phyloP scores from a whole-genome alignment of 202 grass and related monocot genomes.

The Saccharum hybrid region DNA sequence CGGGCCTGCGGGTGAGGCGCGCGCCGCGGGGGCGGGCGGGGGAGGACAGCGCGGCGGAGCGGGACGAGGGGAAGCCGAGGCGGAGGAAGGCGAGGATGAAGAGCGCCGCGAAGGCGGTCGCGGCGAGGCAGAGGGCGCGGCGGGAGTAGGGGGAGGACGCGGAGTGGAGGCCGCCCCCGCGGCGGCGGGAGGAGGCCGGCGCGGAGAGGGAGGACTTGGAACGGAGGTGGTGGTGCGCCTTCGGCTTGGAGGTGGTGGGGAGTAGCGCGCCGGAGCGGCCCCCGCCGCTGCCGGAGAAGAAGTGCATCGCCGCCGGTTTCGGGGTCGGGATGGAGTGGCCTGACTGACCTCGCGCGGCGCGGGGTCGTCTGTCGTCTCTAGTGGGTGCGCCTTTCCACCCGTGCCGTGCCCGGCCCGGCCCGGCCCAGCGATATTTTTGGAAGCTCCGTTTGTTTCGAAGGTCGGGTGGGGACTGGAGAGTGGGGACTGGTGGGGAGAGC shows the following conservation, averaged over 20 bases:
- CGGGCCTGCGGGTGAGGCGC: slow-evolving; percentile 61
- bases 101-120: slow-evolving; percentile 43
- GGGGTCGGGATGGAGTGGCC: neutral
- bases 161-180: slow-evolving; percentile 50
- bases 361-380: neutral
- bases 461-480: too few species aligned
- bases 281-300: slow-evolving; percentile 46
- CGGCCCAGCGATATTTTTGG: slow-evolving; percentile 29
- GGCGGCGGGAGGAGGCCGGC: slow-evolving; percentile 44
- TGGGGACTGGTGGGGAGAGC: too few species aligned
- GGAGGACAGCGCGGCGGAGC: neutral
- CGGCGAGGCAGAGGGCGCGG: slow-evolving; percentile 62
- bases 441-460: slow-evolving; percentile 3
- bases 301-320: slow-evolving; percentile 47
- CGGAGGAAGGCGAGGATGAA: slow-evolving; percentile 64
- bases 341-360: slow-evolving; percentile 8
- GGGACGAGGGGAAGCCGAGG: slow-evolving; percentile 68
- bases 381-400: neutral
- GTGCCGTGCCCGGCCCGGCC: neutral
- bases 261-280: slow-evolving; percentile 43
- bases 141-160: slow-evolving; percentile 50
- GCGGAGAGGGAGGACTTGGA: slow-evolving; percentile 59
- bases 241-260: slow-evolving; percentile 59
- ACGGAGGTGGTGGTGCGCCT: slow-evolving; percentile 53
- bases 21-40: slow-evolving; percentile 42